phyloP scores from a whole-genome alignment of 2,329 filamentous ascomycete genomes.

The Sclerotinia trifoliorum region DNA sequence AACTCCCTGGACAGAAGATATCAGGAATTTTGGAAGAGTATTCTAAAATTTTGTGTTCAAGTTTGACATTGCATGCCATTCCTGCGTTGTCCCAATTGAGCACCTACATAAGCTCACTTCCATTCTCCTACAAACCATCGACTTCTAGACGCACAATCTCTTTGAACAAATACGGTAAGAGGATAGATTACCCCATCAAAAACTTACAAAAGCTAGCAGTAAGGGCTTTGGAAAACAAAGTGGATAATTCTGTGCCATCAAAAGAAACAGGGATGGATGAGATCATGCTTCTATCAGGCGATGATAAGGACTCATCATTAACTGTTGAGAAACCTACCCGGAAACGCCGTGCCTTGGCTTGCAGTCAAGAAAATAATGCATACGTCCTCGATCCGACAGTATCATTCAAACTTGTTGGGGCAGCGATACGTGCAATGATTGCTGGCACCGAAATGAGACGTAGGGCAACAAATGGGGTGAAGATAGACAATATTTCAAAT shows the following conservation, averaged over 20 bases:
- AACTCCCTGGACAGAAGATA: background rate
- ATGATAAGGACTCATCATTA: background rate
- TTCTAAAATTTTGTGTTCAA: background rate
- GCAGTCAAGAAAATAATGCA: background rate
- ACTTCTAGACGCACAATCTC: background rate
- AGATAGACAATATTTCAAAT: conserved; percentile 24
- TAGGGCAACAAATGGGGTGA: conserved; percentile 18
- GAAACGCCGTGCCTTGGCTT: background rate
- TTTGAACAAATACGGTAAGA: background rate
- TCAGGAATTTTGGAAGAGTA: background rate
- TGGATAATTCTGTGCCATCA: background rate
- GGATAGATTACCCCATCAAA: background rate
- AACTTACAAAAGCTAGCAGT: too few relatives aligned
- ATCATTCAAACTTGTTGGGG: conserved; percentile 22
- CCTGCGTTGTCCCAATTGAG: conserved; percentile 7
- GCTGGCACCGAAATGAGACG: conserved; percentile 17
- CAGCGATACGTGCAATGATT: conserved; percentile 26
- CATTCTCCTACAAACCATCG: background rate
- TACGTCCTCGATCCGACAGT: conserved; percentile 1
- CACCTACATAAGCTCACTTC: background rate
- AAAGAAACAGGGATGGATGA: background rate
- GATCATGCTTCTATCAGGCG: background rate
- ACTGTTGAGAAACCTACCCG: background rate
- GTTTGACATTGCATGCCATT: background rate
- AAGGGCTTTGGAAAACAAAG: background rate